Percentiles rank a stretch among this genome's conserved stretches.
phyloP scores from a whole-genome alignment of 179 eudicot species.

The Gypsophila paniculata region DNA sequence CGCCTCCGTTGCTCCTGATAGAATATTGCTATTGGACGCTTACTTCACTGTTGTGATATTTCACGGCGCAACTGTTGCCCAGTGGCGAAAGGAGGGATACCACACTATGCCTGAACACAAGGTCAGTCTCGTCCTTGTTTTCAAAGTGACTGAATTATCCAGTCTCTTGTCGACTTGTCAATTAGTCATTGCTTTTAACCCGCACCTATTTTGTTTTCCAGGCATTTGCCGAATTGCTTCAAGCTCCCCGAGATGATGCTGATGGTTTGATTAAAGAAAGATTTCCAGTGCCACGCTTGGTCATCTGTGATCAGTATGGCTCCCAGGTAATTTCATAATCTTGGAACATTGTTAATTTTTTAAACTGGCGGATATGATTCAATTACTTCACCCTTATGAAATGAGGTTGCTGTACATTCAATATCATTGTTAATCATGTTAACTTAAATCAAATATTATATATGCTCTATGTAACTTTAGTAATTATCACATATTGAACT shows the following conservation, averaged over 20 bases:
- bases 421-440: too few species aligned
- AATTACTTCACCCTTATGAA: neutral
- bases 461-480: too few species aligned
- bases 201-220: slow-evolving; percentile 21
- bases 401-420: neutral
- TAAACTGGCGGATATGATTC: neutral
- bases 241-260: slow-evolving; percentile 79
- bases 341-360: neutral
- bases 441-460: too few species aligned
- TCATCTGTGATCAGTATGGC: slow-evolving; percentile 93
- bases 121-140: slow-evolving; percentile 37
- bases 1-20: slow-evolving; percentile 73
- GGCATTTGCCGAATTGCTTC: slow-evolving; percentile 79
- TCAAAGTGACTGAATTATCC: neutral
- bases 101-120: slow-evolving; percentile 78
- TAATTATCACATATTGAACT: too few species aligned
- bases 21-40: slow-evolving; percentile 77
- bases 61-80: slow-evolving; percentile 85
- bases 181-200: neutral
- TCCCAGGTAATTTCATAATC: slow-evolving; percentile 59
- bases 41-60: slow-evolving; percentile 83
- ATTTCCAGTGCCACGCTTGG: slow-evolving; percentile 92
- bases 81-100: slow-evolving; percentile 94
- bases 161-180: neutral
- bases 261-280: slow-evolving; percentile 64